Conservation (phyloP, 306 rosid genomes). For the cucumber (Cucumis sativus) region Cucumber_9930_V3 NC_026659.2:27457501-27458000, state of each 20-base stretch:
- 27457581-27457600: not conserved
- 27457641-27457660: not conserved
- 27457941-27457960: not conserved
- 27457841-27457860: not conserved
- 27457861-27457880: not conserved
- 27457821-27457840: not conserved
- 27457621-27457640: not conserved
- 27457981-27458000: not conserved
- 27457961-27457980: too few relatives aligned
- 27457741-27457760: not conserved
- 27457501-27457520: not conserved
- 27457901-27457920: not conserved
- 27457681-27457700: not conserved
- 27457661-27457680: not conserved
- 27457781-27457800: not conserved
- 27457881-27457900: not conserved
- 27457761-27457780: not conserved
- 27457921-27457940: not conserved
- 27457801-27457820: not conserved
- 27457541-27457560: not conserved
- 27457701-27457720: not conserved
- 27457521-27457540: not conserved
- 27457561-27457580: not conserved
- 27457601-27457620: not conserved
- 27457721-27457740: not conserved